A percentile compares a stretch with the other conserved stretches of the same genome.
Evolutionary conservation across 2,329 filamentous ascomycete species (phyloP).

Genomic region (Cryphonectria radicalis): DNA sequence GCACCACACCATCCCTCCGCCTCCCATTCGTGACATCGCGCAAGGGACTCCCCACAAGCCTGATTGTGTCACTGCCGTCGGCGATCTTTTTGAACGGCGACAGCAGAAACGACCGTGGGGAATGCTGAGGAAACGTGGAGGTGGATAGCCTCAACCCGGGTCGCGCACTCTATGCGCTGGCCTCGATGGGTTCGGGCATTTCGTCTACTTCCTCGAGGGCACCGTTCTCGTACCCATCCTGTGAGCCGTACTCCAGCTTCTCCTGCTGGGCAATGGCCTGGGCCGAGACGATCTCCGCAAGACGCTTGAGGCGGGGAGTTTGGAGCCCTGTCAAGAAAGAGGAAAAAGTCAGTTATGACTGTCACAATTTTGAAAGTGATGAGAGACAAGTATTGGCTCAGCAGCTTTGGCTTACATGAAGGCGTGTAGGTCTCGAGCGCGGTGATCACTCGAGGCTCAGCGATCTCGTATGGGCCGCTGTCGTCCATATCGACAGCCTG

Average conservation of each 20-base stretch:
- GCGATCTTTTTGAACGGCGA: constrained; percentile 31
- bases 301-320: constrained; percentile 90
- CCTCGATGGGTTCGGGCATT: constrained; percentile 42
- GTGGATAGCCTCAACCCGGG: constrained; percentile 30
- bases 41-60: constrained; percentile 23
- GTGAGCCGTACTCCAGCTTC: constrained; percentile 68
- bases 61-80: constrained; percentile 11
- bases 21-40: constrained; percentile 32
- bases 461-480: constrained; percentile 97
- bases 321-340: constrained; percentile 72
- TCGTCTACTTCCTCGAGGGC: constrained; percentile 58
- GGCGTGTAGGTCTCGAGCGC: constrained; percentile 98
- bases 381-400: neutral
- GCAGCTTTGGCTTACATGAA: constrained; percentile 70
- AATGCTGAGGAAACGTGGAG: constrained; percentile 30
- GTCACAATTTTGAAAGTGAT: neutral
- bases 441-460: constrained; percentile 92
- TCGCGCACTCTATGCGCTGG: constrained; percentile 41
- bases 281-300: constrained; percentile 97
- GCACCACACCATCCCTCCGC: constrained; percentile 23
- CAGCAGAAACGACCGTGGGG: constrained; percentile 37
- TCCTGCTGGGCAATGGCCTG: constrained; percentile 97
- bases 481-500: constrained; percentile 99
- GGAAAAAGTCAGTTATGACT: constrained; percentile 36
- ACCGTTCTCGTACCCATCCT: constrained; percentile 52